Evolutionary conservation across 805 yeast species (phyloP).

Genomic region (Candida ovalis): DNA sequence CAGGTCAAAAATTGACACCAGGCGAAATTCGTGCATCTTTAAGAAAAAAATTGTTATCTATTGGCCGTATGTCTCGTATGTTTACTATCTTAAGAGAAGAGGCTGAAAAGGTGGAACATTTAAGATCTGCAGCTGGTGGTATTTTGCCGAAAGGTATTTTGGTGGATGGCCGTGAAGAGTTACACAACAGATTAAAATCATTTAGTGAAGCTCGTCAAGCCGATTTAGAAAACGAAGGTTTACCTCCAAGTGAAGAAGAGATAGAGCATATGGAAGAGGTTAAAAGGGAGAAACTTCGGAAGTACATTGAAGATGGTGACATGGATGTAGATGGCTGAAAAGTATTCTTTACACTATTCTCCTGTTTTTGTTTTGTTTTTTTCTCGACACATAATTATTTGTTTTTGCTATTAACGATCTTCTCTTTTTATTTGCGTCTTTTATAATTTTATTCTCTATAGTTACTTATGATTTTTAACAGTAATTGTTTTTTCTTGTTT

Average conservation of each 20-base stretch:
- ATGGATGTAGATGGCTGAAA: constrained; percentile 12
- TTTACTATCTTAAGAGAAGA: constrained; percentile 85
- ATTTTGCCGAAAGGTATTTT: constrained; percentile 81
- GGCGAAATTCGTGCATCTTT: constrained; percentile 35
- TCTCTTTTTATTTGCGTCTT: too few species aligned
- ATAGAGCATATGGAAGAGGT: constrained; percentile 41
- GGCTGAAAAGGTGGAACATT: constrained; percentile 76
- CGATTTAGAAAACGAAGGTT: constrained; percentile 78
- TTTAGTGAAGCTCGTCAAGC: constrained; percentile 82
- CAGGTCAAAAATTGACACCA: constrained; percentile 3
- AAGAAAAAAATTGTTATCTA: constrained; percentile 82
- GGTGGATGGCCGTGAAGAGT: constrained; percentile 77
- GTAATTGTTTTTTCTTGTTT: too few species aligned
- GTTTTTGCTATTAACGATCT: too few species aligned
- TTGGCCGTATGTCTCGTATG: constrained; percentile 91
- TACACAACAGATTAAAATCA: constrained; percentile 60
- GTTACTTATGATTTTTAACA: too few species aligned
- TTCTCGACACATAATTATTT: too few species aligned
- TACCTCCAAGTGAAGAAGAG: constrained; percentile 78
- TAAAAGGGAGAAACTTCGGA: constrained; percentile 40
- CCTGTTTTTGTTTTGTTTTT: neutral
- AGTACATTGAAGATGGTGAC: constrained; percentile 29
- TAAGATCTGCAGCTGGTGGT: constrained; percentile 73
- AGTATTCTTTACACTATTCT: neutral
- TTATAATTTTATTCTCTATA: too few species aligned